Base-by-base conservation (phyloP, 169 alveolate species). In the Plasmodium adleri region DNA sequence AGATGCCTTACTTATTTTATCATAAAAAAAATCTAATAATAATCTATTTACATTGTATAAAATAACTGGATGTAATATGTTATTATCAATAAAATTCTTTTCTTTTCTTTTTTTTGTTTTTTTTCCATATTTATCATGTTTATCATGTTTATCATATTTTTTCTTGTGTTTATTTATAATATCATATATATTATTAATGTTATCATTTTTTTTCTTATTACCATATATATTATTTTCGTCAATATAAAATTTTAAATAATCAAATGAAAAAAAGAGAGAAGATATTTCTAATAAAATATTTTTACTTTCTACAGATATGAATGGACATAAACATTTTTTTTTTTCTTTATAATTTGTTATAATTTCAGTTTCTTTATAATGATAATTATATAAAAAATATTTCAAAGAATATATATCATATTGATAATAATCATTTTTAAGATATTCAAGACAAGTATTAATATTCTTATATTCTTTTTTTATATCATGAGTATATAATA, bases 291-390 rank as follows among this genome's bases (percentile, higher is more conserved):
- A 12, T 17, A 83, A 22, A 4, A 83, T 68, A 43, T 83, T 83
- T 54, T 68, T 83, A 24, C 91, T 54, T 68, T 83, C 91, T 39
- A 83, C 39, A 24, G 83, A 83, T 8, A 68, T 58, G 39, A 54
- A 83, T 17, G 91, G 62, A 3, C 64, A 50, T 1, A 83, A 54
- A 6, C 22, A 2, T 10, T 83, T 83, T 9, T 39, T 54, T 28
- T 43, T 43, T 66, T 83, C 91, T 49, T 13, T 17, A 12, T 26
- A 17, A 17, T 56, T 83, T 3, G 74, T 68, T 4, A 83, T 75
- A 5, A 83, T 39, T 39, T 83, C 91, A 1, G 91, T 83, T 20
- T 26, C 56, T 3, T 50, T 15, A 15, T 83, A 83, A 43, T 47
- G 13, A 60, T 67, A 56, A 12, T 56, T 71, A 63, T 67, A 22